Conservation (phyloP, 2,329 filamentous ascomycete species). For the Anisogramma anomala region DNA sequence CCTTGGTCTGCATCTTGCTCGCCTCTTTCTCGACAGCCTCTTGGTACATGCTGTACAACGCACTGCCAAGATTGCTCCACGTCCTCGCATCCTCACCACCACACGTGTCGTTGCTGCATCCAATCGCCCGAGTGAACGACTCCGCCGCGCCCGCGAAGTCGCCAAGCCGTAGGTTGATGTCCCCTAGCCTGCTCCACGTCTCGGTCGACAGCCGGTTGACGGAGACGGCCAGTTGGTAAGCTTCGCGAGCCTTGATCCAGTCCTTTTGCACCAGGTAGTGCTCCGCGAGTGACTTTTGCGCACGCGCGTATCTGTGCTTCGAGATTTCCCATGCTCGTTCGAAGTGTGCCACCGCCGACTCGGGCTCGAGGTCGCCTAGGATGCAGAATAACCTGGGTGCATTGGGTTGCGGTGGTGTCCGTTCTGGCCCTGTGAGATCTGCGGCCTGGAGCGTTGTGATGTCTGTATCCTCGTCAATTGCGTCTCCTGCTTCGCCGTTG, state of each 20-base stretch:
- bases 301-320: slow-evolving; percentile 66
- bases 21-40: slow-evolving; percentile 34
- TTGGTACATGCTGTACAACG: slow-evolving; percentile 59
- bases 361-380: slow-evolving; percentile 73
- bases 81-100: slow-evolving; percentile 85
- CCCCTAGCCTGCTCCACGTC: slow-evolving; percentile 84
- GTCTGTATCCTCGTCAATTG: slow-evolving; percentile 45
- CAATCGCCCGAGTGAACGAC: slow-evolving; percentile 72
- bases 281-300: slow-evolving; percentile 77
- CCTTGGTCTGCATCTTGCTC: slow-evolving; percentile 17
- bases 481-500: slow-evolving; percentile 22
- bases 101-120: slow-evolving; percentile 42
- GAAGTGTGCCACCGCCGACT: slow-evolving; percentile 55
- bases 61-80: slow-evolving; percentile 88
- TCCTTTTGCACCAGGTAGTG: slow-evolving; percentile 58
- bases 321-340: slow-evolving; percentile 82
- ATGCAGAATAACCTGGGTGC: slow-evolving; percentile 87
- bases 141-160: slow-evolving; percentile 70
- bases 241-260: slow-evolving; percentile 57
- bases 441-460: slow-evolving; percentile 42
- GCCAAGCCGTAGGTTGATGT: slow-evolving; percentile 68
- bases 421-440: slow-evolving; percentile 50
- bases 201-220: slow-evolving; percentile 73
- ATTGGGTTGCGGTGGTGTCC: slow-evolving; percentile 62
- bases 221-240: slow-evolving; percentile 65